Base-by-base conservation (phyloP, 257 asterid species). In the Solanum sitiens region DNA sequence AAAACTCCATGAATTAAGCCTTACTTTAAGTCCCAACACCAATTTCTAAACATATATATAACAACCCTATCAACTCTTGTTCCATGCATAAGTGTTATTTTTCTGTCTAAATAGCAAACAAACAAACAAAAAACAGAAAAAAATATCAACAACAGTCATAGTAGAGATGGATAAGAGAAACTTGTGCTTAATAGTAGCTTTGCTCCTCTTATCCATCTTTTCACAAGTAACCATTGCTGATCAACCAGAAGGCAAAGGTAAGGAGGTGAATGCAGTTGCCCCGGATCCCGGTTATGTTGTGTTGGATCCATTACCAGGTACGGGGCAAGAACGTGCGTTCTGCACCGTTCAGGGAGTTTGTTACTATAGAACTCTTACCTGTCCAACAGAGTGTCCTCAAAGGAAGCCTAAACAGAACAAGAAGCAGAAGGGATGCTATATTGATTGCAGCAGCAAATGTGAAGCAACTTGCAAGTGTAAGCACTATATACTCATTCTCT, bases 391-490 rank as follows among this genome's bases (percentile, higher is more conserved):
- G 82, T 94, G 96, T 89, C 89, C 94, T 3, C 44, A 89, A 18
- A 92, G 94, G 88, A 94, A 92, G 93, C 98, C 96, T 32, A 89
- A 86, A 87, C 87, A 94, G 88, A 92, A 95, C 92, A 94, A 88
- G 91, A 92, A 83, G 88, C 76, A 83, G 25, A 95, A 93, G 87
- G 98, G 95, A 35, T 95, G 98, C 89, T 94, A 90, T 77, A 68
- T 93, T 6, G 93, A 95, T 68, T 94, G 98, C 88, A 91, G 94
- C 56, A 93, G 94, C 93, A 93, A 87, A 25, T 95, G 96, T 83
- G 93, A 94, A 90, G 92, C 70, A 86, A 92, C 91, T n/a, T 95
- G 96, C 92, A 94, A 91, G 89, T 92, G 95, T 94, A 89, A 92
- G 91, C 68, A 45, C 18, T 82, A 33, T 59, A 32, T 59, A 25